Percentiles rank a stretch among this genome's conserved stretches.
Conservation (phyloP, 495 filamentous ascomycete genomes). For the Annulohypoxylon maeteangense region DNA sequence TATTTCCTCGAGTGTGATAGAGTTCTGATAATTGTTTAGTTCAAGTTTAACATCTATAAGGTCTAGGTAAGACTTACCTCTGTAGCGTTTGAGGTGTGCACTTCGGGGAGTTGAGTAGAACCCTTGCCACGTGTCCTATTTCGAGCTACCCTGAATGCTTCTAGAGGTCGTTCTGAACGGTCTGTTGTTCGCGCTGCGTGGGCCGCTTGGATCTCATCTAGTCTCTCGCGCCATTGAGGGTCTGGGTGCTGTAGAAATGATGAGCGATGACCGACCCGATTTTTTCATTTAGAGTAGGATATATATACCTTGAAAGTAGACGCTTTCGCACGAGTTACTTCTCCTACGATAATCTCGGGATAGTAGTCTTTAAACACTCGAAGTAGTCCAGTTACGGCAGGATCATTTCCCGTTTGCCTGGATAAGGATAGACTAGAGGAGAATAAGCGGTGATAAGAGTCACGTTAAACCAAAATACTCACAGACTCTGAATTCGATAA, state of each 20-base stretch:
- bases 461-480: conserved; percentile 51
- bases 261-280: too few species aligned
- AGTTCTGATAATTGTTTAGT: conserved; percentile 55
- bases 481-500: conserved; percentile 84
- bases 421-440: conserved; percentile 65
- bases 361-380: conserved; percentile 89
- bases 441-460: conserved; percentile 35
- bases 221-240: conserved; percentile 76
- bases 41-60: background rate
- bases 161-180: conserved; percentile 47
- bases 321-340: conserved; percentile 63
- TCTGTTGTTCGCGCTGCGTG: conserved; percentile 58
- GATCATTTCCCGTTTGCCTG: conserved; percentile 74
- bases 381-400: conserved; percentile 78
- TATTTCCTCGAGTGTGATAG: conserved; percentile 81
- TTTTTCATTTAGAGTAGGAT: too few species aligned
- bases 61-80: conserved; percentile 58
- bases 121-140: conserved; percentile 56
- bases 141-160: conserved; percentile 65
- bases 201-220: conserved; percentile 72
- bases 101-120: conserved; percentile 66
- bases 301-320: conserved; percentile 65
- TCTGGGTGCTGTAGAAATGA: conserved; percentile 69
- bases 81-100: conserved; percentile 77
- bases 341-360: conserved; percentile 85